Base-by-base conservation (phyloP, 2,329 filamentous ascomycete genomes). In the Ophiocordyceps camponoti-rufipedis region DNA sequence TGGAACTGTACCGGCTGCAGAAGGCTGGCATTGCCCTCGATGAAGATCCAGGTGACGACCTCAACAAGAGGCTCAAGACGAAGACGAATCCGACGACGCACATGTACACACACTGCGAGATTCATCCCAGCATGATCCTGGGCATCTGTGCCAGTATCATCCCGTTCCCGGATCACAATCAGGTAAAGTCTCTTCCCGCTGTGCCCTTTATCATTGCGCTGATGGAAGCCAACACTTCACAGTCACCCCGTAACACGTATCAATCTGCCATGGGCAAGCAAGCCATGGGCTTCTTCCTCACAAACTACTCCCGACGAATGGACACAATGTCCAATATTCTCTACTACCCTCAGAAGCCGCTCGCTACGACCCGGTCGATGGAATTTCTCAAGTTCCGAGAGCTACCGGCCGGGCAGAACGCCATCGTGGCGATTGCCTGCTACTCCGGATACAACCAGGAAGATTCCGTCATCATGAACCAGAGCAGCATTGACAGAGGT, bases 391-490 rank as follows among this genome's bases (percentile, higher is more conserved):
- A 94, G 58, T 98, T 98, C 80, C 78, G 91, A 65, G 91, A 98
- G 63, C 70, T 98, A 48, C 91, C 91, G 16, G 91, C 91, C 14
- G 91, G 91, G 3, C 91, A 98, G 62, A 98, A 98, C 57, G 91
- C 91, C 18, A 98, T 98, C 55, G 91, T 98, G 12, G 93, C 91
- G 39, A 98, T 98, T 65, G 80, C 87, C 48, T 93, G 85, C 62
- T 98, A 98, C 66, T 94, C 88, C 46, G 91, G 91, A 48, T 98
- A 98, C 71, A 98, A 98, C 65, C 93, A 98, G 62, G 91, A 98
- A 86, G 91, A 98, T 78, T 98, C 91, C 53, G 89, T 98, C 53
- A 94, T 98, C 57, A 96, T 98, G 91, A 98, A 98, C 64, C 91
- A 98, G 68, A 95, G 87, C 67, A 94, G 87, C 64, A 96, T 98